Conservation (phyloP, 2,329 filamentous ascomycete genomes). For the Zelopaecilomyces penicillatus region DNA sequence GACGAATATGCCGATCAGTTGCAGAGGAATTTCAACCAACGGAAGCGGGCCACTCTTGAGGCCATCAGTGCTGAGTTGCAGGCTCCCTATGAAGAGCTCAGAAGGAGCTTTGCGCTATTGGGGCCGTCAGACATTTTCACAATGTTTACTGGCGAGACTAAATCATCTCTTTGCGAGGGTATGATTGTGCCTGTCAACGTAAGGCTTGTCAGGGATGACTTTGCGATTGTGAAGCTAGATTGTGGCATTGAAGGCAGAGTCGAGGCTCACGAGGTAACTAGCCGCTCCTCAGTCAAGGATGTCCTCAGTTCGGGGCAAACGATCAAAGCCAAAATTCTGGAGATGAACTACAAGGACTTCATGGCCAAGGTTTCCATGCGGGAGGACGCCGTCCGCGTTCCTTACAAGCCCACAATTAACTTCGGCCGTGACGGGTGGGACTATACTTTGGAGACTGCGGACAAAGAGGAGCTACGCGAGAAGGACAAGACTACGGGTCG, state of each 20-base stretch:
- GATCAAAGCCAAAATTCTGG: conserved; percentile 77
- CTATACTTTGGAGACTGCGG: conserved; percentile 66
- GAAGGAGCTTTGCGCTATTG: conserved; percentile 67
- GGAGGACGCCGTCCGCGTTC: conserved; percentile 69
- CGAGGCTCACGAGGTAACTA: conserved; percentile 72
- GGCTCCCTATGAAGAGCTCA: conserved; percentile 87
- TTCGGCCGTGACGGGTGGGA: conserved; percentile 81
- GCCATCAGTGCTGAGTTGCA: conserved; percentile 92
- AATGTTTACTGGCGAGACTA: conserved; percentile 91
- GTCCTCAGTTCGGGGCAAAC: conserved; percentile 75
- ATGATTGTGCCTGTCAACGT: conserved; percentile 92
- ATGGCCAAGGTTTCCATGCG: conserved; percentile 75
- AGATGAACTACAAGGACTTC: conserved; percentile 80
- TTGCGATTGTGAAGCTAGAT: conserved; percentile 87
- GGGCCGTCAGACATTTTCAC: conserved; percentile 78
- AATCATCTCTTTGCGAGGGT: conserved; percentile 70
- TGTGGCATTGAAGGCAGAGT: conserved; percentile 89
- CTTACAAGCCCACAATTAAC: conserved; percentile 61
- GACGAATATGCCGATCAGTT: conserved; percentile 97
- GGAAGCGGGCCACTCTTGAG: conserved; percentile 91
- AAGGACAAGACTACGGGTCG: conserved; percentile 81
- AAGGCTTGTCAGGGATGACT: conserved; percentile 81
- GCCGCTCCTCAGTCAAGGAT: conserved; percentile 61
- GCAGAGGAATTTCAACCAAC: conserved; percentile 84
- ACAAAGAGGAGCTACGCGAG: conserved; percentile 74